Base-by-base conservation (phyloP, 768 basidiomycete species). In the Pseudohyphozyma bogoriensis region DNA sequence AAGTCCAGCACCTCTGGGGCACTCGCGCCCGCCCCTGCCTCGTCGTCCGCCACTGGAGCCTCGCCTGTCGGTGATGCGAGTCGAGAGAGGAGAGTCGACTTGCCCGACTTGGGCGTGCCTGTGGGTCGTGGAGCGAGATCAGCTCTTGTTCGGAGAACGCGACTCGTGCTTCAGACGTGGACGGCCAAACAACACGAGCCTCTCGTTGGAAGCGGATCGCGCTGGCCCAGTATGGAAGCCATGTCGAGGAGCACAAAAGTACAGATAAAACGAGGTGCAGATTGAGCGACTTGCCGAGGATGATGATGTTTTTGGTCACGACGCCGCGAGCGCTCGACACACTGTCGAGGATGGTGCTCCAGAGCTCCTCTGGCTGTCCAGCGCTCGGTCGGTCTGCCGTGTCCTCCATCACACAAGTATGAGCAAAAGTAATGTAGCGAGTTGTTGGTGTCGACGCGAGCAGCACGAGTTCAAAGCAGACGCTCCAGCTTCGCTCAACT, bases 281-380 rank as follows among this genome's bases (percentile, higher is more conserved):
- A 18, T 42, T 10, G 35, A 32, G 29, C 9, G 29, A 68, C 74
- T 53, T 39, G 75, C 75, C 91, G 5, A 96, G 81, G 1, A 96
- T 68, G 47, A 97, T 77, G 31, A 93, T 78, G 71, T 92, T 87
- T 75, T 92, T 95, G 24, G 87, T 84, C 20, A 86, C 86, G 70
- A 83, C 86, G 15, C 85, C 82, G 55, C 87, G 81, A 39, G 85
- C 82, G 32, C 83, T 83, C 2, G 89, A 87, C 29, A 93, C 85
- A 16, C 85, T 84, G 74, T 91, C 84, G 7, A 97, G 79, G 67
- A 97, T 96, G 16, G 87, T 87, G 4, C 84, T 86, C 93, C 93
- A 97, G 42, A 96, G 76, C 68, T 92, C 87, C 66, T 83, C 81
- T 0, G 52, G 46, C 26, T n/a, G n/a, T n/a, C n/a, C n/a, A n/a